A percentile compares a stretch with the other conserved stretches of the same genome.
Conservation (phyloP, 108 stramenopile species). For the Cyclotella atomus region DNA sequence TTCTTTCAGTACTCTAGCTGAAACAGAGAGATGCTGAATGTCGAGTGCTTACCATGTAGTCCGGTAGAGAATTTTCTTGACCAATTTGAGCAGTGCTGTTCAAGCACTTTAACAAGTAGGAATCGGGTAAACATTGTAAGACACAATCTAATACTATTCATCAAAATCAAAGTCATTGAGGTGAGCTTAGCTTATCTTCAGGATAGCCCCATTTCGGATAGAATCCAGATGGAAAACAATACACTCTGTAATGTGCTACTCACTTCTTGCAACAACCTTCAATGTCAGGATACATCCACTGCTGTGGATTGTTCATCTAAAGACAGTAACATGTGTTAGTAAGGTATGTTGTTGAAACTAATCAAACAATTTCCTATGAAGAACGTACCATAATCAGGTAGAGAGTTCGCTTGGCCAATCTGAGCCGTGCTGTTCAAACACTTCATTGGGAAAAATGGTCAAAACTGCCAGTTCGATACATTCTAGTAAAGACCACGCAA, state of each 20-base stretch:
- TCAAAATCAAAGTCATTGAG: background rate
- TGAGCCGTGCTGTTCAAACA: constrained; percentile 1
- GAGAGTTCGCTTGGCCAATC: background rate
- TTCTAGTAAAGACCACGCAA: background rate
- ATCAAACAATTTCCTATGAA: too few relatives aligned
- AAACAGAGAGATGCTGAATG: background rate
- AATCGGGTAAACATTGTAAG: background rate
- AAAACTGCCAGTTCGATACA: background rate
- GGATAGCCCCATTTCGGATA: background rate
- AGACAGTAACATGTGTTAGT: background rate
- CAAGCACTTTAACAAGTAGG: background rate
- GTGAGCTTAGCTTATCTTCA: background rate
- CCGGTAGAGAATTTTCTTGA: constrained; percentile 1
- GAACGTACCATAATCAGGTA: background rate
- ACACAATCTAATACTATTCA: background rate
- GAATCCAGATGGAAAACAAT: background rate
- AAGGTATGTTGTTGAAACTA: background rate
- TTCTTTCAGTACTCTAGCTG: too few relatives aligned
- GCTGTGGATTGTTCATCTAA: background rate
- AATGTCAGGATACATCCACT: constrained; percentile 1
- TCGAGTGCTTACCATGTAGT: constrained; percentile 1
- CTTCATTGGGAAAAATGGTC: background rate
- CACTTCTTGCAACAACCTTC: background rate
- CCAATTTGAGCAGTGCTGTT: constrained; percentile 2
- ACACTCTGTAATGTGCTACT: too few relatives aligned